Conservation (phyloP, 129 eudicot species). For the Flaveria trinervia region DNA sequence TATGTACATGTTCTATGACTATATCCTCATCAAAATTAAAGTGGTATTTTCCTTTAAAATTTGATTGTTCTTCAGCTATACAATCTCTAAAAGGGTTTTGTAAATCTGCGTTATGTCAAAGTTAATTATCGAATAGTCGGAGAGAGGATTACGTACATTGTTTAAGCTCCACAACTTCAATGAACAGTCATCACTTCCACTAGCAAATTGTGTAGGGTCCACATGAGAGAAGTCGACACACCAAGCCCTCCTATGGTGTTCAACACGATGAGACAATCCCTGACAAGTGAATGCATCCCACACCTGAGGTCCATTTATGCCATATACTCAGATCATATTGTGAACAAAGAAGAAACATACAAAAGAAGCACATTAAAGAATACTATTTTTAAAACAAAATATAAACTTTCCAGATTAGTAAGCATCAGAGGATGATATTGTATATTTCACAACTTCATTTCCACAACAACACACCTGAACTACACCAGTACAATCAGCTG, state of each 20-base stretch:
- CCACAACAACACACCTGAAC: constrained; percentile 52
- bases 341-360: neutral
- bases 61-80: neutral
- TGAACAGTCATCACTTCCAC: constrained; percentile 64
- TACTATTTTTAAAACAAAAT: neutral
- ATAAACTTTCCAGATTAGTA: neutral
- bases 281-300: constrained; percentile 66
- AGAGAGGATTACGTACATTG: constrained; percentile 31
- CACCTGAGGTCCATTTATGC: constrained; percentile 31
- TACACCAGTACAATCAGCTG: constrained; percentile 64
- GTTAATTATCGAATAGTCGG: neutral
- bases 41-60: neutral
- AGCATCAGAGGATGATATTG: neutral
- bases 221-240: constrained; percentile 65
- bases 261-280: constrained; percentile 35
- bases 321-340: neutral
- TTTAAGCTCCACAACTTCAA: constrained; percentile 66
- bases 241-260: constrained; percentile 71
- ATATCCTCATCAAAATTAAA: too few relatives aligned
- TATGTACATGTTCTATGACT: too few relatives aligned
- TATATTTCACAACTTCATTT: neutral
- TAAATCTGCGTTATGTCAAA: too few relatives aligned
- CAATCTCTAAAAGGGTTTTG: too few relatives aligned
- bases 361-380: neutral
- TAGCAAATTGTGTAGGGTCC: constrained; percentile 56